phyloP scores from a whole-genome alignment of 345 rosid genomes.

The Aethionema arabicum region DNA sequence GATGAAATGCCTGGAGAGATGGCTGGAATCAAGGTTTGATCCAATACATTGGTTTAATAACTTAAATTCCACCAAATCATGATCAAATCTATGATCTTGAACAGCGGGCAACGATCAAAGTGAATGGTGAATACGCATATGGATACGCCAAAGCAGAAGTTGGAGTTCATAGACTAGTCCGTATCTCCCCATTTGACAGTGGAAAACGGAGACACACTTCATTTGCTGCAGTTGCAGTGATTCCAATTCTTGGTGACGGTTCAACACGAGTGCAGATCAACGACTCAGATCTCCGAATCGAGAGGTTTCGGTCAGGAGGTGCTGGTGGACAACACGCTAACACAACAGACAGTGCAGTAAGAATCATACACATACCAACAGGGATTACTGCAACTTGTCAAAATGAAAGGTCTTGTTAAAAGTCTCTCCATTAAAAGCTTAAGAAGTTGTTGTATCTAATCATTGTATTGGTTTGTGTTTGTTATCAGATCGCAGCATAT shows the following conservation, averaged over 20 bases:
- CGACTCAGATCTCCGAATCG: slow-evolving; percentile 85
- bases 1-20: slow-evolving; percentile 92
- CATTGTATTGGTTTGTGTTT: slow-evolving; percentile 3
- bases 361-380: slow-evolving; percentile 91
- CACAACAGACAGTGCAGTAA: slow-evolving; percentile 95
- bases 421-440: background rate
- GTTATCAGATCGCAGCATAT: slow-evolving; percentile 70
- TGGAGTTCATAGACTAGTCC: slow-evolving; percentile 94
- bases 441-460: background rate
- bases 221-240: slow-evolving; percentile 98
- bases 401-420: slow-evolving; percentile 68
- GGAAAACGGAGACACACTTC: slow-evolving; percentile 91
- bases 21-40: slow-evolving; percentile 89
- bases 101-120: slow-evolving; percentile 93
- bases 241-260: slow-evolving; percentile 79
- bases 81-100: slow-evolving; percentile 20
- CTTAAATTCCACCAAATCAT: background rate
- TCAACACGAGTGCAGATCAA: slow-evolving; percentile 77
- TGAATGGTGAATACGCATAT: slow-evolving; percentile 89
- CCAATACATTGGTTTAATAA: too few species aligned
- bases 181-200: slow-evolving; percentile 92
- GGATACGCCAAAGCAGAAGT: slow-evolving; percentile 98
- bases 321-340: slow-evolving; percentile 90
- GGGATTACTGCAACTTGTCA: slow-evolving; percentile 86
- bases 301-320: slow-evolving; percentile 90